phyloP scores from a whole-genome alignment of 768 basidiomycete genomes.

The Auriscalpium microsporum region DNA sequence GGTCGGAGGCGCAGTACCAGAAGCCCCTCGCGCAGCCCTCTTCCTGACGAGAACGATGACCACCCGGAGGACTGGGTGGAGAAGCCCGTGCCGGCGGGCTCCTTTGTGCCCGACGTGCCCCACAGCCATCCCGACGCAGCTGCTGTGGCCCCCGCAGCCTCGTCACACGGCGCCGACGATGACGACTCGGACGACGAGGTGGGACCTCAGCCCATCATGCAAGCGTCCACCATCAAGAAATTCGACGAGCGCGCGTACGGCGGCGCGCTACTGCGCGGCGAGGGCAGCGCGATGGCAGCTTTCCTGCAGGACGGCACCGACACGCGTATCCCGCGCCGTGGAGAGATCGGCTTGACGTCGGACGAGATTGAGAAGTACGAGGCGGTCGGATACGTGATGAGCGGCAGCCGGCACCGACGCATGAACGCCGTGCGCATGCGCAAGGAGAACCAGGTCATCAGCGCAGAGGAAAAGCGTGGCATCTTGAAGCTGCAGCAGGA shows the following conservation, averaged over 20 bases:
- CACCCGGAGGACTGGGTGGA: constrained; percentile 65
- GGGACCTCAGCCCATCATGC: constrained; percentile 66
- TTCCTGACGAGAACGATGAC: constrained; percentile 15
- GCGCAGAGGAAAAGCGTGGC: constrained; percentile 95
- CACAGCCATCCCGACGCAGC: not conserved
- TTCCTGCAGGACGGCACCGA: constrained; percentile 80
- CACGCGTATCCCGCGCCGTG: constrained; percentile 91
- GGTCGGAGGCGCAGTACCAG: constrained; percentile 23
- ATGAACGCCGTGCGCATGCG: constrained; percentile 99
- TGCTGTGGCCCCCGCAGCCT: not conserved
- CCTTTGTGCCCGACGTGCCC: constrained; percentile 20
- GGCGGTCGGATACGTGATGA: constrained; percentile 94
- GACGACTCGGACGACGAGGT: constrained; percentile 54
- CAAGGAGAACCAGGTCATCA: constrained; percentile 99
- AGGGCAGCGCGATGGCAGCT: constrained; percentile 97
- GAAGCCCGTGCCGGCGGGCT: constrained; percentile 31
- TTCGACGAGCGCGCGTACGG: constrained; percentile 84
- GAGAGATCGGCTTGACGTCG: constrained; percentile 91
- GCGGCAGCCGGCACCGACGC: constrained; percentile 83
- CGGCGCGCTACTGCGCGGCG: constrained; percentile 83
- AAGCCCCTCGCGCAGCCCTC: constrained; percentile 17
- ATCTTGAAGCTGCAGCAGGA: constrained; percentile 92
- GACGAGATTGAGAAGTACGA: constrained; percentile 86
- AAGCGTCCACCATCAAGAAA: constrained; percentile 31
- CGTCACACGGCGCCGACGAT: constrained; percentile 8